Conservation (phyloP, 2,329 filamentous ascomycete genomes). For the Penicillium frequentans region DNA sequence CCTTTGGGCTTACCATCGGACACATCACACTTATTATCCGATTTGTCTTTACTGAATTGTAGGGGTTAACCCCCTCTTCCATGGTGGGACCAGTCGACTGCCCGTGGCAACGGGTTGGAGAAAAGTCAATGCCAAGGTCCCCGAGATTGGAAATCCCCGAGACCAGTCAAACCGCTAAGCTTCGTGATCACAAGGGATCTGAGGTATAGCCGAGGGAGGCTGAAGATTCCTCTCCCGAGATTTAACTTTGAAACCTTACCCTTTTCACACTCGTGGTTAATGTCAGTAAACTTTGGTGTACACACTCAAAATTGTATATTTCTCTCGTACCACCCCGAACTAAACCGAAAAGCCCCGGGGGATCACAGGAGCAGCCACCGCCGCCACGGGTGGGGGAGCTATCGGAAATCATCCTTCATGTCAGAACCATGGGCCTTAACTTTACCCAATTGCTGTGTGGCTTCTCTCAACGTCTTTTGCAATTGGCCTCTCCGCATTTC, state of each 20-base stretch:
- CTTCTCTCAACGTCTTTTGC: not conserved
- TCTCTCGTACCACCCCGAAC: not conserved
- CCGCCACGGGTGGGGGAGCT: constrained; percentile 15
- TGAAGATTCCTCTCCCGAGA: constrained; percentile 9
- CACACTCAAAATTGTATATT: not conserved
- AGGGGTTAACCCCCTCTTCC: not conserved
- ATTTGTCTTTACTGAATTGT: not conserved
- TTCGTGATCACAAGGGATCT: constrained; percentile 18
- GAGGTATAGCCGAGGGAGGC: constrained; percentile 15
- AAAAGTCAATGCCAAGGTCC: not conserved
- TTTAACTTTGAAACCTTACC: constrained; percentile 15
- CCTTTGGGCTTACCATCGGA: constrained; percentile 13
- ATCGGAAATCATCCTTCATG: constrained; percentile 11
- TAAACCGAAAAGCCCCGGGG: not conserved
- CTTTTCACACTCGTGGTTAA: not conserved
- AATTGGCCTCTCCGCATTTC: constrained; percentile 18
- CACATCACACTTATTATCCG: constrained; percentile 20
- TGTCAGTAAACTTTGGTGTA: not conserved
- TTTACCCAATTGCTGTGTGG: not conserved
- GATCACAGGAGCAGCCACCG: constrained; percentile 12
- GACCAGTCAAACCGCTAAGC: constrained; percentile 8
- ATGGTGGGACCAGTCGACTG: constrained; percentile 1
- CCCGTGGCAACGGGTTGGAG: not conserved
- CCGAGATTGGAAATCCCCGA: not conserved
- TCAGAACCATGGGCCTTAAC: constrained; percentile 5